phyloP scores from a whole-genome alignment of 2,329 filamentous ascomycete genomes.

The Colletotrichum costaricense region DNA sequence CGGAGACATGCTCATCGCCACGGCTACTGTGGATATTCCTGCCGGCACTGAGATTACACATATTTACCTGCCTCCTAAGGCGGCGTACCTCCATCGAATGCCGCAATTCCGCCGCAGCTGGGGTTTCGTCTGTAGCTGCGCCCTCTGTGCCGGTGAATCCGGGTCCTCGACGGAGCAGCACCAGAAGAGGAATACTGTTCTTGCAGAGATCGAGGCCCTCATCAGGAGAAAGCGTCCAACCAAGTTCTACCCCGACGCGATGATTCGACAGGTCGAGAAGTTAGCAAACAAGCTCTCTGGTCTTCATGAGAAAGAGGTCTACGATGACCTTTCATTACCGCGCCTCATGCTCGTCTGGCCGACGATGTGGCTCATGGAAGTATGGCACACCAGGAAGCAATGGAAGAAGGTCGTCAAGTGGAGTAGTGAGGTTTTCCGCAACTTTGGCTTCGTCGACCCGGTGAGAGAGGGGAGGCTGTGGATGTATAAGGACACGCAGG shows the following conservation, averaged over 20 bases:
- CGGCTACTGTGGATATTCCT: constrained; percentile 50
- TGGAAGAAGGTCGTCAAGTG: constrained; percentile 46
- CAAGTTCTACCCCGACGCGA: constrained; percentile 43
- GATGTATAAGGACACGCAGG: constrained; percentile 39
- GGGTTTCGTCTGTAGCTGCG: constrained; percentile 54
- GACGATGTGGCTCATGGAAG: constrained; percentile 49
- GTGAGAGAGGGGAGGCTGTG: constrained; percentile 39
- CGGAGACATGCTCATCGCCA: constrained; percentile 46
- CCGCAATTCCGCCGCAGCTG: constrained; percentile 45
- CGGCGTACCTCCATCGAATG: constrained; percentile 40
- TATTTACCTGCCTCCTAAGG: constrained; percentile 50
- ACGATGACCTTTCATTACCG: constrained; percentile 42
- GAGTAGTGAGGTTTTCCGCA: constrained; percentile 43
- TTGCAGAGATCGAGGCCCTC: constrained; percentile 44
- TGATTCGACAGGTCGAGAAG: constrained; percentile 45
- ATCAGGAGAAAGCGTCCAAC: constrained; percentile 39
- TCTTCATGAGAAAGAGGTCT: constrained; percentile 46
- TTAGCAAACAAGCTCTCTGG: constrained; percentile 45
- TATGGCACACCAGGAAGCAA: constrained; percentile 45
- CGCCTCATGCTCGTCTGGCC: constrained; percentile 49
- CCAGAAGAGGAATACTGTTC: constrained; percentile 38
- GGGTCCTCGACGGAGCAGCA: constrained; percentile 33
- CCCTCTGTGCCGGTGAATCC: constrained; percentile 48
- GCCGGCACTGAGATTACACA: constrained; percentile 52
- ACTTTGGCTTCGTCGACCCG: constrained; percentile 46